phyloP scores from a whole-genome alignment of 129 eudicot genomes.

The Rutidosis leptorrhynchoides region DNA sequence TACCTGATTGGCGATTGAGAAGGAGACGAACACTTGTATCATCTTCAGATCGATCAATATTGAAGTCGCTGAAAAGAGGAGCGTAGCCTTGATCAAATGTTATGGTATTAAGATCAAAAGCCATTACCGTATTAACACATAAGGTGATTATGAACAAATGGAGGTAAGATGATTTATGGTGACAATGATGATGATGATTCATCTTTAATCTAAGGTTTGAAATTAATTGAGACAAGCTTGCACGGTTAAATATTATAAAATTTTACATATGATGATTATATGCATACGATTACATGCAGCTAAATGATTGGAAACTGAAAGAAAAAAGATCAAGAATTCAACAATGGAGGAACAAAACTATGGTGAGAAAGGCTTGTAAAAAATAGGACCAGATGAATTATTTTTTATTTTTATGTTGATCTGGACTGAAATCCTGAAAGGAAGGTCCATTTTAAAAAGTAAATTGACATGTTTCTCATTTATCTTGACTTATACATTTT shows the following conservation, averaged over 20 bases:
- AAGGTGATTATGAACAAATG: constrained; percentile 14
- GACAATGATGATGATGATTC: constrained; percentile 23
- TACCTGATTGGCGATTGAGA: constrained; percentile 89
- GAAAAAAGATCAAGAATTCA: constrained; percentile 26
- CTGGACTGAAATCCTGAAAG: too few relatives aligned
- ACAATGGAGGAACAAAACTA: not conserved
- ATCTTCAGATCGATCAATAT: constrained; percentile 58
- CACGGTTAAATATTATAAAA: too few relatives aligned
- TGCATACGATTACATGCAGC: not conserved
- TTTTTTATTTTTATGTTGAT: too few relatives aligned
- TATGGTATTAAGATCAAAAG: constrained; percentile 60
- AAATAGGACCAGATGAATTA: not conserved
- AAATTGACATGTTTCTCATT: too few relatives aligned
- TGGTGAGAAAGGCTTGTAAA: not conserved
- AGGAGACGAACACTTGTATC: constrained; percentile 65
- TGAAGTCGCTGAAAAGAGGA: constrained; percentile 89
- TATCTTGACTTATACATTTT: too few relatives aligned
- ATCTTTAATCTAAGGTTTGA: constrained; percentile 16
- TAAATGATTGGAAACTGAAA: constrained; percentile 13
- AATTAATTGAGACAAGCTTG: not conserved
- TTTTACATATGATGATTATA: too few relatives aligned
- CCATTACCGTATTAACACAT: constrained; percentile 19
- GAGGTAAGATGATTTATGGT: constrained; percentile 24
- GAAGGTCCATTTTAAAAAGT: too few relatives aligned
- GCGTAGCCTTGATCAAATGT: constrained; percentile 61